A percentile compares a stretch with the other conserved stretches of the same genome.
Evolutionary conservation across 2,329 filamentous ascomycete species (phyloP).

Genomic region (Fusarium ramigenum): DNA sequence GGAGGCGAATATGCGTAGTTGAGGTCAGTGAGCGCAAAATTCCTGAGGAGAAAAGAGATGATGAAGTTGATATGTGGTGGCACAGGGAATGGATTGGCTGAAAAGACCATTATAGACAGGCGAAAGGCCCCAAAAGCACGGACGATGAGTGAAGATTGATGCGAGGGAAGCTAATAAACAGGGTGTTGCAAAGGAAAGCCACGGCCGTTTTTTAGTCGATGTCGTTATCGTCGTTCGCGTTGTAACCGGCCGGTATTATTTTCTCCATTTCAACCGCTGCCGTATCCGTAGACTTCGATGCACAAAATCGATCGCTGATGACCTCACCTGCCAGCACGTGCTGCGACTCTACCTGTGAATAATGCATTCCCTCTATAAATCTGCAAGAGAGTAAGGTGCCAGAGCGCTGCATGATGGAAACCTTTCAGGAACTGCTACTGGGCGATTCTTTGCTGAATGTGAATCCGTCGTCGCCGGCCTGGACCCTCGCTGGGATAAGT

Average conservation of each 20-base stretch:
- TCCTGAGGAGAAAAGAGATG: slow-evolving; percentile 7
- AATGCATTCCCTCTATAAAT: not conserved
- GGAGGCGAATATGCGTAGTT: slow-evolving; percentile 16
- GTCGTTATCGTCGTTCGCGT: slow-evolving; percentile 21
- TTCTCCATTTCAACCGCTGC: slow-evolving; percentile 1
- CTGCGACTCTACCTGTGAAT: slow-evolving; percentile 2
- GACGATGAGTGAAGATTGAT: slow-evolving; percentile 23
- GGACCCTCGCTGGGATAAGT: slow-evolving; percentile 37
- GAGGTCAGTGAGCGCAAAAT: slow-evolving; percentile 22
- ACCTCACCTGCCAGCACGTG: slow-evolving; percentile 1
- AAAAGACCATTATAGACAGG: slow-evolving; percentile 15
- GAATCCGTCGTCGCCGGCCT: slow-evolving; percentile 15
- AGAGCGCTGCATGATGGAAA: slow-evolving; percentile 28
- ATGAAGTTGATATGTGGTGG: slow-evolving; percentile 19
- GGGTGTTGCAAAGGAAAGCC: slow-evolving; percentile 16
- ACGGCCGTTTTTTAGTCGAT: slow-evolving; percentile 27
- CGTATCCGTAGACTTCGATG: slow-evolving; percentile 14
- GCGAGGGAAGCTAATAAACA: slow-evolving; percentile 32
- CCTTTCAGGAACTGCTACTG: slow-evolving; percentile 37
- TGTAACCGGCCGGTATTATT: slow-evolving; percentile 18
- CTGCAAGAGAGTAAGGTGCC: slow-evolving; percentile 17
- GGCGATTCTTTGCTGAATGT: slow-evolving; percentile 21
- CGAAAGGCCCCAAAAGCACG: not conserved
- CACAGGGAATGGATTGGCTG: slow-evolving; percentile 30
- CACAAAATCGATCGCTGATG: not conserved